These are phyloP conservation scores for Tricholoma terreum DNA, from an alignment of 768 basidiomycete genomes.

Conservation along the genomic window DNA sequence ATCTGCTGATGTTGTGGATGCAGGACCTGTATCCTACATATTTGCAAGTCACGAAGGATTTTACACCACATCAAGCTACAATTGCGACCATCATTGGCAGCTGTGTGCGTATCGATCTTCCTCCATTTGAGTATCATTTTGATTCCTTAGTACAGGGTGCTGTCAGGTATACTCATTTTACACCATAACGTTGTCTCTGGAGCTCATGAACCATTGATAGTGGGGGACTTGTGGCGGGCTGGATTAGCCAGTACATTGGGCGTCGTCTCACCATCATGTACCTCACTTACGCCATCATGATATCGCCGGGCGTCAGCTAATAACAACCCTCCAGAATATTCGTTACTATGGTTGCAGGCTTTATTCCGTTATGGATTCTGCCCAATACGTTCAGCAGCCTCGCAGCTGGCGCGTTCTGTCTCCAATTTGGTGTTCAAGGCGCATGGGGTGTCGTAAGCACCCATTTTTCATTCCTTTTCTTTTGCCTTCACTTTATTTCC, in stretches of 20 bases:
- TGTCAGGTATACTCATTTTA: slow-evolving; percentile 6
- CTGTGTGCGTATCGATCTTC: slow-evolving; percentile 25
- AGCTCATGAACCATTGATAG: background rate
- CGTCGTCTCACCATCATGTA: slow-evolving; percentile 11
- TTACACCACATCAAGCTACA: slow-evolving; percentile 44
- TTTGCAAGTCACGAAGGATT: slow-evolving; percentile 47
- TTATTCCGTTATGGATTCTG: slow-evolving; percentile 81
- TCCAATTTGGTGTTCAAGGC: slow-evolving; percentile 85
- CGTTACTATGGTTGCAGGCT: slow-evolving; percentile 49
- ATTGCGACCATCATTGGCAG: slow-evolving; percentile 66
- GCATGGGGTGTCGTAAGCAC: slow-evolving; percentile 81
- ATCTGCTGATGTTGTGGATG: background rate
- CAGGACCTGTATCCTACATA: slow-evolving; percentile 64
- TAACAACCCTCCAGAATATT: slow-evolving; percentile 37
- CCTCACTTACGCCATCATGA: background rate
- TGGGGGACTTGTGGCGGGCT: slow-evolving; percentile 12
- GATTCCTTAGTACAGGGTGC: slow-evolving; percentile 7
- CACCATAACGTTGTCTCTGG: background rate
- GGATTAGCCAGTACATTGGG: slow-evolving; percentile 11
- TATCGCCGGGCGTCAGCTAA: background rate
- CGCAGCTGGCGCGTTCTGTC: slow-evolving; percentile 78
- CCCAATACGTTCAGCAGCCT: slow-evolving; percentile 65
- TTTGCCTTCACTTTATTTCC: slow-evolving; percentile 31
- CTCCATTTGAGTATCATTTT: background rate
- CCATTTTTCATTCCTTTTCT: slow-evolving; percentile 23